A percentile compares a stretch with the other conserved stretches of the same genome.
Evolutionary conservation across 345 rosid genomes (phyloP).

Genomic region (Aurinia saxatilis): DNA sequence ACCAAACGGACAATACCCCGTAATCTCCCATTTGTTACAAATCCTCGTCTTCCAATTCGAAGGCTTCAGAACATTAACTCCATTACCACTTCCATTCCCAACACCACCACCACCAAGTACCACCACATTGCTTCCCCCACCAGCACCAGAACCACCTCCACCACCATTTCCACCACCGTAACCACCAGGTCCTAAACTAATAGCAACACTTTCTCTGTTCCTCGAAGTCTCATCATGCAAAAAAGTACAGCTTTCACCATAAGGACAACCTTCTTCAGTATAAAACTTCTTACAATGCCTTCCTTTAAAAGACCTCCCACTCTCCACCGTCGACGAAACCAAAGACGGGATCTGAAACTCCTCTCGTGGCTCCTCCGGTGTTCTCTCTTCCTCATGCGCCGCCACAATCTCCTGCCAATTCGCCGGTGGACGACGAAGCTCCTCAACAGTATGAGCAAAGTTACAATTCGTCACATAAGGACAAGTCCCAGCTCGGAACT

Average conservation of each 20-base stretch:
- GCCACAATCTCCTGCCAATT: conserved; percentile 91
- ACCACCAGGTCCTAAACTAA: conserved; percentile 91
- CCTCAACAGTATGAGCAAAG: conserved; percentile 86
- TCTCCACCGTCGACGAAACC: conserved; percentile 33
- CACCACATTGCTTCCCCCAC: conserved; percentile 24
- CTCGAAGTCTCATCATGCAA: conserved; percentile 87
- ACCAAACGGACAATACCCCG: conserved; percentile 95
- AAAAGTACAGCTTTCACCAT: conserved; percentile 89
- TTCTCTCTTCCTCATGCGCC: conserved; percentile 27
- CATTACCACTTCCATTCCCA: conserved; percentile 30
- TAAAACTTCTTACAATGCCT: conserved; percentile 95
- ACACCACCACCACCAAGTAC: conserved; percentile 26
- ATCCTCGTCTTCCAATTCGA: conserved; percentile 98
- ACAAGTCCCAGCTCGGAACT: conserved; percentile 56
- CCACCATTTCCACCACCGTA: conserved; percentile 44
- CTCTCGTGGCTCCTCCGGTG: conserved; percentile 40
- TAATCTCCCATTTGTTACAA: conserved; percentile 95
- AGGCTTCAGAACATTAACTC: conserved; percentile 51
- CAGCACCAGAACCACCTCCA: neutral
- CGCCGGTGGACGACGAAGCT: conserved; percentile 84
- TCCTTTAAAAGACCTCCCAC: conserved; percentile 59
- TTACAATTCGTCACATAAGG: conserved; percentile 83
- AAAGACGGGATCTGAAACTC: conserved; percentile 84
- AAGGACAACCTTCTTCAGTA: conserved; percentile 94
- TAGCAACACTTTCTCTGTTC: conserved; percentile 91